These are phyloP conservation scores for Metarhizium rileyi DNA, from an alignment of 2,329 filamentous ascomycete genomes.

Conservation along the genomic window DNA sequence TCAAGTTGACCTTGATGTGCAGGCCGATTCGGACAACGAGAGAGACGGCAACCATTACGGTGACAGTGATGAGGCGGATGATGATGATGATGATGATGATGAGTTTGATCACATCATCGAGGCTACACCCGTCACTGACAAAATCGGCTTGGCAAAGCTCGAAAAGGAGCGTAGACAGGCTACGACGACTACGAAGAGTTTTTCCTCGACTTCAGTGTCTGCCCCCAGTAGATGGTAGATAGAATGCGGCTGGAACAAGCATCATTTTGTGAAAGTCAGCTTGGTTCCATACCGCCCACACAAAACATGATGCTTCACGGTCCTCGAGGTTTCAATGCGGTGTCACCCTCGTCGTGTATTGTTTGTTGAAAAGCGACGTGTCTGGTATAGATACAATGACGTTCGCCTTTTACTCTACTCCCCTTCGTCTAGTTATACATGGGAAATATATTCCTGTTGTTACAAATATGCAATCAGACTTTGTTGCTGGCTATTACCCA, in stretches of 20 bases:
- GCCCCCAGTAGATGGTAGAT: constrained; percentile 38
- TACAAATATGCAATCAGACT: background rate
- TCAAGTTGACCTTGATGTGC: constrained; percentile 47
- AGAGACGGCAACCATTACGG: constrained; percentile 47
- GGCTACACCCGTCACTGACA: constrained; percentile 81
- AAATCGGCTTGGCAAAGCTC: constrained; percentile 54
- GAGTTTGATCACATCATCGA: constrained; percentile 91
- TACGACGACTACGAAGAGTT: constrained; percentile 39
- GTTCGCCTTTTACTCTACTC: constrained; percentile 4
- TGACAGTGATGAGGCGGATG: constrained; percentile 44
- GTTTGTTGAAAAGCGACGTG: background rate
- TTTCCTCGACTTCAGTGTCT: constrained; percentile 37
- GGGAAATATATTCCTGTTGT: background rate
- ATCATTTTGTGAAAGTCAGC: background rate
- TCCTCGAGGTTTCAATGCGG: background rate
- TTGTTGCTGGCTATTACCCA: background rate
- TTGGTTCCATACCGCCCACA: background rate
- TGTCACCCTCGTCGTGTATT: background rate
- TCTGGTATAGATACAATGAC: constrained; percentile 7
- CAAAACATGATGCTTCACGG: too few relatives aligned
- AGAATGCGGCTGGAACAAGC: background rate
- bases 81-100: constrained; percentile 55
- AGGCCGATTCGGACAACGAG: constrained; percentile 53
- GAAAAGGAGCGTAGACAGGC: constrained; percentile 44
- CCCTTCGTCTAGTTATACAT: background rate